phyloP scores from a whole-genome alignment of 495 filamentous ascomycete species.

The Collariella sp. region DNA sequence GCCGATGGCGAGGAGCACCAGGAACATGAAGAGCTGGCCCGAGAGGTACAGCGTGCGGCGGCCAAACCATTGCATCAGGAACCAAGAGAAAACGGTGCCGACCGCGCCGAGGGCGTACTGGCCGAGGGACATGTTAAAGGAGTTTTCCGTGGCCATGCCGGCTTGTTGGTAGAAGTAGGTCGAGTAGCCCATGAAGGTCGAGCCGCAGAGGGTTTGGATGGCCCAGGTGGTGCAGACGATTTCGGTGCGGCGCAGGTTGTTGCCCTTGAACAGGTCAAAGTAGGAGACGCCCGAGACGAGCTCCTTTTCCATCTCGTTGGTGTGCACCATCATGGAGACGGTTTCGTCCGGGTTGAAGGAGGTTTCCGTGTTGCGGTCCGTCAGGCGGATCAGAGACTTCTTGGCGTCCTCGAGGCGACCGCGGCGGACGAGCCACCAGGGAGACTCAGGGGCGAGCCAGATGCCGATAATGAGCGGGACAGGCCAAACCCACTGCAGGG shows the following conservation, averaged over 20 bases:
- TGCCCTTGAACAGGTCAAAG: slow-evolving; percentile 49
- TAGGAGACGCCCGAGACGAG: slow-evolving; percentile 29
- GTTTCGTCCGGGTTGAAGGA: not conserved
- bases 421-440: slow-evolving; percentile 58
- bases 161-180: slow-evolving; percentile 64
- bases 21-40: slow-evolving; percentile 38
- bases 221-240: slow-evolving; percentile 61
- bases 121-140: slow-evolving; percentile 33
- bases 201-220: slow-evolving; percentile 62
- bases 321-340: slow-evolving; percentile 53
- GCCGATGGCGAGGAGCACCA: slow-evolving; percentile 30
- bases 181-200: slow-evolving; percentile 59
- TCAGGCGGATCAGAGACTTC: slow-evolving; percentile 44
- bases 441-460: slow-evolving; percentile 61
- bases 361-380: not conserved
- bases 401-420: slow-evolving; percentile 45
- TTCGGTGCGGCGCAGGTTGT: slow-evolving; percentile 59
- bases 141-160: slow-evolving; percentile 45
- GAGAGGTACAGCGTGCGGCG: slow-evolving; percentile 45
- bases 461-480: slow-evolving; percentile 53
- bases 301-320: slow-evolving; percentile 47
- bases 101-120: slow-evolving; percentile 38
- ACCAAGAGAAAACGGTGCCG: slow-evolving; percentile 46
- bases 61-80: slow-evolving; percentile 41
- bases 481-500: slow-evolving; percentile 64